phyloP scores from a whole-genome alignment of 495 filamentous ascomycete genomes.

The Penicillium malachiteum region DNA sequence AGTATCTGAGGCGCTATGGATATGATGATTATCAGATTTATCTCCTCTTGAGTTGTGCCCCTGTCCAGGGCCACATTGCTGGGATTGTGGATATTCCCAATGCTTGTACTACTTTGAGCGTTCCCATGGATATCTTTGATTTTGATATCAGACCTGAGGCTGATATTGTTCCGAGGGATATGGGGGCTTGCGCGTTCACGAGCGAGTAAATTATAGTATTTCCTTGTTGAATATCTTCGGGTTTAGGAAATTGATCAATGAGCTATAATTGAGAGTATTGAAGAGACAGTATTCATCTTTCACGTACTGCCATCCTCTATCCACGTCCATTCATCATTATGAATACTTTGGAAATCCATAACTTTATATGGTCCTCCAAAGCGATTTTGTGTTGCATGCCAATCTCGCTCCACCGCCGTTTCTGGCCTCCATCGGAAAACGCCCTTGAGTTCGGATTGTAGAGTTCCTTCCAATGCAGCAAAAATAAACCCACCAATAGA shows the following conservation, averaged over 20 bases:
- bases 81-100: conserved; percentile 87
- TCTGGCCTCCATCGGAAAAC: conserved; percentile 54
- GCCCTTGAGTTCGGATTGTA: conserved; percentile 37
- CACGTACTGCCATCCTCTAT: conserved; percentile 5
- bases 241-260: too few relatives aligned
- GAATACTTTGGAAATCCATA: conserved; percentile 49
- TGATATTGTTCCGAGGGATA: conserved; percentile 61
- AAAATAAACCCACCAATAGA: conserved; percentile 47
- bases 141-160: conserved; percentile 82
- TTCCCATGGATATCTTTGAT: conserved; percentile 96
- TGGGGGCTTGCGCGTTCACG: conserved; percentile 77
- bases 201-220: conserved; percentile 22
- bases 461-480: conserved; percentile 43
- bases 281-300: too few relatives aligned
- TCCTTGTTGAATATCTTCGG: too few relatives aligned
- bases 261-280: too few relatives aligned
- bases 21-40: conserved; percentile 84
- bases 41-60: conserved; percentile 82
- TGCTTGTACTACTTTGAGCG: conserved; percentile 83
- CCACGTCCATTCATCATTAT: conserved; percentile 35
- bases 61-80: conserved; percentile 90
- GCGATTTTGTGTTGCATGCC: conserved; percentile 48
- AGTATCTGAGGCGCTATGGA: conserved; percentile 83
- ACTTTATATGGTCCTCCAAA: conserved; percentile 44
- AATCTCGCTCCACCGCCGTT: conserved; percentile 44